Percentiles rank a stretch among this genome's conserved stretches.
These are phyloP conservation scores for Samsoniella hepiali DNA, from an alignment of 2,329 filamentous ascomycete species.

Conservation along the genomic window DNA sequence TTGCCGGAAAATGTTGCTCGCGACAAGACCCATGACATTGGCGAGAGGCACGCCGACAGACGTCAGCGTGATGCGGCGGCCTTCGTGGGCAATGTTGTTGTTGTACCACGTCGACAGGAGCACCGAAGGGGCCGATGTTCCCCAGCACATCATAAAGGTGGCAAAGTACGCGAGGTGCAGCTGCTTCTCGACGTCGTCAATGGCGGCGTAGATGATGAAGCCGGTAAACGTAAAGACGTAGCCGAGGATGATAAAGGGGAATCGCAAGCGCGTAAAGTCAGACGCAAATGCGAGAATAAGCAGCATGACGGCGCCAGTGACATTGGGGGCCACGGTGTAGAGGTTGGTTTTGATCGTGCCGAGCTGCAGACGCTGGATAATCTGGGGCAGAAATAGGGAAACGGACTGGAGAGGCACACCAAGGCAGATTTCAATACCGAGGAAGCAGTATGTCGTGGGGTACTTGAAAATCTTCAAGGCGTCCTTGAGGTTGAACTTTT, in stretches of 20 bases:
- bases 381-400: constrained; percentile 53
- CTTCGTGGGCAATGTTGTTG: constrained; percentile 78
- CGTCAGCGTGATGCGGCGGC: constrained; percentile 66
- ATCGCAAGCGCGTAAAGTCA: constrained; percentile 63
- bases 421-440: constrained; percentile 56
- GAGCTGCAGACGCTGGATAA: constrained; percentile 48
- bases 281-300: constrained; percentile 69
- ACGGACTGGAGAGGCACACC: constrained; percentile 57
- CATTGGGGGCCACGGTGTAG: constrained; percentile 77
- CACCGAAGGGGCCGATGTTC: constrained; percentile 70
- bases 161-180: constrained; percentile 71
- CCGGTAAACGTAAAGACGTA: constrained; percentile 73
- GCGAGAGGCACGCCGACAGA: constrained; percentile 71
- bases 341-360: constrained; percentile 64
- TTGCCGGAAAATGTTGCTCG: constrained; percentile 64
- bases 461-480: constrained; percentile 50
- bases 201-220: constrained; percentile 74
- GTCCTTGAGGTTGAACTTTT: constrained; percentile 50
- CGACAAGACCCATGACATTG: constrained; percentile 72
- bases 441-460: constrained; percentile 47
- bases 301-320: constrained; percentile 69
- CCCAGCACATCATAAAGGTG: constrained; percentile 81
- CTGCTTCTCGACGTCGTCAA: constrained; percentile 58
- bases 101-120: constrained; percentile 68
- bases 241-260: constrained; percentile 70